phyloP scores from a whole-genome alignment of 208 protist species.

The Acanthamoeba healyi region DNA sequence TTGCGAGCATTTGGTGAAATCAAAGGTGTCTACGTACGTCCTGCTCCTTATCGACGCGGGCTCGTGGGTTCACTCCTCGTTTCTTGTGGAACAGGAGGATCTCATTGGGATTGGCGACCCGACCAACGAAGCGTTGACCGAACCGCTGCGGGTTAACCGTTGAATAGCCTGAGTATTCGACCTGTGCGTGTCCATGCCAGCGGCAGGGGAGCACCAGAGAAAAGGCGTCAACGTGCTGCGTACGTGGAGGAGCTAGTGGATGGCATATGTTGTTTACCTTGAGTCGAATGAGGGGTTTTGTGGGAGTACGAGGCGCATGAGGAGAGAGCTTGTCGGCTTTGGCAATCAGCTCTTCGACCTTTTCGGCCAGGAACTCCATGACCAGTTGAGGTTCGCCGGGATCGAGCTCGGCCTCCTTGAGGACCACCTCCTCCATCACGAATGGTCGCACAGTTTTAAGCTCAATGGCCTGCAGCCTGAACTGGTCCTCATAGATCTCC shows the following conservation, averaged over 20 bases:
- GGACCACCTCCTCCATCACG: conserved; percentile 87
- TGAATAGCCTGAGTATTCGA: conserved; percentile 88
- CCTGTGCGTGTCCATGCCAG: conserved; percentile 72
- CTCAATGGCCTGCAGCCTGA: conserved; percentile 92
- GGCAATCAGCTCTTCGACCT: conserved; percentile 85
- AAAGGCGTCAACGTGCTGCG: too few relatives aligned
- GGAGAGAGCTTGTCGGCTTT: conserved; percentile 71
- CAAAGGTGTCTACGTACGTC: neutral
- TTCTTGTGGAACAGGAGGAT: conserved; percentile 84
- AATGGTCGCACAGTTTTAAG: conserved; percentile 95
- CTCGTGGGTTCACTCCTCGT: conserved; percentile 50
- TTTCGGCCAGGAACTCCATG: conserved; percentile 78
- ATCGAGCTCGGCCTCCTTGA: conserved; percentile 78
- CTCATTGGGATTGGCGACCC: conserved; percentile 89
- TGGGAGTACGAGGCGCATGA: conserved; percentile 21
- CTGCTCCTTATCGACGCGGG: conserved; percentile 12
- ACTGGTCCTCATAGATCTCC: conserved; percentile 85
- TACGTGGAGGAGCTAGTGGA: too few relatives aligned
- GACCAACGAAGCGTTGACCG: conserved; percentile 85
- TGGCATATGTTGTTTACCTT: conserved; percentile 64
- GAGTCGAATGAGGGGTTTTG: conserved; percentile 79
- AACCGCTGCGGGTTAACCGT: conserved; percentile 88
- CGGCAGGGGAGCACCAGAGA: neutral
- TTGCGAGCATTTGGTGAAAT: too few relatives aligned
- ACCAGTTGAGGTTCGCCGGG: conserved; percentile 82